Evolutionary conservation across 2,329 filamentous ascomycete genomes (phyloP).

Genomic region (Emergomyces orientalis): DNA sequence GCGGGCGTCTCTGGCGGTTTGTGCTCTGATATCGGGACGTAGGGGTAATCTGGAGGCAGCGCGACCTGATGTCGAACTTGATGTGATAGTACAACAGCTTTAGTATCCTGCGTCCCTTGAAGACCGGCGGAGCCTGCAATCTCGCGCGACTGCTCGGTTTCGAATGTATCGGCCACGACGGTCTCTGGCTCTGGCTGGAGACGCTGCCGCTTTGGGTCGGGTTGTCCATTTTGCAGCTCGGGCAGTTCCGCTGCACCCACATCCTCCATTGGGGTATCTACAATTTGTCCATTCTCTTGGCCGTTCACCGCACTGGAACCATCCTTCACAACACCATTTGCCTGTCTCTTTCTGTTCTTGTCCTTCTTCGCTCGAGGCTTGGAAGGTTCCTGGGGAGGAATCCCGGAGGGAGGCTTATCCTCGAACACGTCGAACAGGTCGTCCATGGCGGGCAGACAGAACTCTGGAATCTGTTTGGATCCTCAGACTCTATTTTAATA

Average conservation of each 20-base stretch:
- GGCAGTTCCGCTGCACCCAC: conserved; percentile 9
- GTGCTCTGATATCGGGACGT: conserved; percentile 89
- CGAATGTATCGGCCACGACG: conserved; percentile 84
- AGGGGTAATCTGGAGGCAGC: conserved; percentile 86
- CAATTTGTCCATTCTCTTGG: conserved; percentile 24
- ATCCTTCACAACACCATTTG: conserved; percentile 64
- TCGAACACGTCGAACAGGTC: conserved; percentile 79
- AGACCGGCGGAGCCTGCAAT: conserved; percentile 68
- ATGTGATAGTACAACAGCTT: conserved; percentile 74
- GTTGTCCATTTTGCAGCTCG: conserved; percentile 27
- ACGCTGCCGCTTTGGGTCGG: conserved; percentile 40
- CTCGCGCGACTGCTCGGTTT: conserved; percentile 89
- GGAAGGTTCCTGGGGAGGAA: conserved; percentile 23
- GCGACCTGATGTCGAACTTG: conserved; percentile 98
- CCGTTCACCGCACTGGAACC: not conserved
- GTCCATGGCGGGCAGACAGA: conserved; percentile 47
- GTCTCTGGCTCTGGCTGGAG: conserved; percentile 59
- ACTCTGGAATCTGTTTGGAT: not conserved
- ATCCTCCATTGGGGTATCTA: conserved; percentile 21
- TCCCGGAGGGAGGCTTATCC: conserved; percentile 47
- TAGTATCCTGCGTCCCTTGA: conserved; percentile 48
- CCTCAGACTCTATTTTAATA: not conserved
- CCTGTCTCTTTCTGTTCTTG: conserved; percentile 75
- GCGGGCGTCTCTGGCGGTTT: conserved; percentile 82
- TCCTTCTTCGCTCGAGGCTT: conserved; percentile 43